These are phyloP conservation scores for Fistulinella staudtii DNA, from an alignment of 1,284 basidiomycete species.

Conservation along the genomic window DNA sequence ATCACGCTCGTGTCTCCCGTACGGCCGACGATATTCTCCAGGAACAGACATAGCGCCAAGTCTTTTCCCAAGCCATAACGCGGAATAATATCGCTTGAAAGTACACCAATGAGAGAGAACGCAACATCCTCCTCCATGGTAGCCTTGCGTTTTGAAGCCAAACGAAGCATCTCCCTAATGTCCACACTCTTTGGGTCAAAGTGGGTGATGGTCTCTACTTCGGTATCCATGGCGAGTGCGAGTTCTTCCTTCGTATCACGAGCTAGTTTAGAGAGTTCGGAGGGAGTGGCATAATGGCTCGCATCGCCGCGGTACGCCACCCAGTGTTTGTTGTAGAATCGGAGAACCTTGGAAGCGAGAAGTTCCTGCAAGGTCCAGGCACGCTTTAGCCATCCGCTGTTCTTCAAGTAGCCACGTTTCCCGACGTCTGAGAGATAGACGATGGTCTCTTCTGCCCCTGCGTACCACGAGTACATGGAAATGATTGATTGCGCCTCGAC, in stretches of 20 bases:
- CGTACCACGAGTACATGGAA: slow-evolving; percentile 14
- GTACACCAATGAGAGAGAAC: background rate
- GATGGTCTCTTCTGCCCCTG: slow-evolving; percentile 3
- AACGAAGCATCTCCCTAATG: slow-evolving; percentile 10
- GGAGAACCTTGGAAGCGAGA: slow-evolving; percentile 8
- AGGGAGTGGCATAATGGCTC: too few relatives aligned
- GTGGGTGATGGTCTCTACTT: background rate
- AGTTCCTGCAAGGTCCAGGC: slow-evolving; percentile 17
- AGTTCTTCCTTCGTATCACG: background rate
- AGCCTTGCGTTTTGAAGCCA: slow-evolving; percentile 6
- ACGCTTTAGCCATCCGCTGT: slow-evolving; percentile 14
- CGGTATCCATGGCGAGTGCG: background rate
- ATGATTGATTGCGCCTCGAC: background rate
- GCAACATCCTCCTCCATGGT: background rate
- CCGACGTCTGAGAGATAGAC: slow-evolving; percentile 4
- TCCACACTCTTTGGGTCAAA: background rate
- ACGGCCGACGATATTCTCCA: slow-evolving; percentile 8
- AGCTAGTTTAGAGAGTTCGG: background rate
- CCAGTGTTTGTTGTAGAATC: slow-evolving; percentile 10
- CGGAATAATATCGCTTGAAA: slow-evolving; percentile 2
- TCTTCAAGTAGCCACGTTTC: background rate
- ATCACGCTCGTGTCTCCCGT: slow-evolving; percentile 8
- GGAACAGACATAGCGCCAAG: background rate
- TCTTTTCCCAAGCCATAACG: background rate
- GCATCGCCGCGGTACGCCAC: background rate